Evolutionary conservation across 306 rosid species (phyloP).

Genomic region (Acacia confusa): DNA sequence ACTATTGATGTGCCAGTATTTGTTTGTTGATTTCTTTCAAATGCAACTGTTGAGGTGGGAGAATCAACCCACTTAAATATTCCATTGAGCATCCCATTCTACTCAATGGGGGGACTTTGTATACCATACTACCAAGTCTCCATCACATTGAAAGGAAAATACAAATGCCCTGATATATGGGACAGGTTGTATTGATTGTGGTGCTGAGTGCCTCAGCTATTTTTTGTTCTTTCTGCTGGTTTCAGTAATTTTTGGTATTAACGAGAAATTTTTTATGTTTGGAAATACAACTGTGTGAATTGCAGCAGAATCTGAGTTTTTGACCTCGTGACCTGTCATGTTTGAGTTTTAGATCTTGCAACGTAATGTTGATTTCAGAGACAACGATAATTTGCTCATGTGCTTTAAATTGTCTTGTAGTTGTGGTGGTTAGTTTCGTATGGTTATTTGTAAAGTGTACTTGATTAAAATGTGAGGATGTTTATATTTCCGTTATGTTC

Average conservation of each 20-base stretch:
- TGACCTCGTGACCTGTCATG: background rate
- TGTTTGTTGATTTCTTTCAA: slow-evolving; percentile 10
- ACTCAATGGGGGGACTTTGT: no score
- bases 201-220: background rate
- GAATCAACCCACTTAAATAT: no score
- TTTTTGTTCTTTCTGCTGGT: background rate
- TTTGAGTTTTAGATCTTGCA: background rate
- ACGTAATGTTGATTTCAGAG: background rate
- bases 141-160: no score
- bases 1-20: background rate
- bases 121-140: no score
- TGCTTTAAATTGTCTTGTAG: background rate
- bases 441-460: no score
- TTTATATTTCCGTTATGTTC: no score
- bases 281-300: background rate
- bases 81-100: no score
- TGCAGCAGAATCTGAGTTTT: background rate
- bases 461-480: no score
- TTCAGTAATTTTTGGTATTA: background rate
- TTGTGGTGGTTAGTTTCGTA: no score
- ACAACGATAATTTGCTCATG: background rate
- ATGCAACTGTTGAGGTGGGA: background rate
- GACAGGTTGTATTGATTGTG: background rate
- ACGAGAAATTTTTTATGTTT: background rate
- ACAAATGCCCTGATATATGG: background rate